Evolutionary conservation across 2,329 filamentous ascomycete species (phyloP), one percentile per base, ranked within the genome.

Genomic region (Scedosporium minutisporum): DNA sequence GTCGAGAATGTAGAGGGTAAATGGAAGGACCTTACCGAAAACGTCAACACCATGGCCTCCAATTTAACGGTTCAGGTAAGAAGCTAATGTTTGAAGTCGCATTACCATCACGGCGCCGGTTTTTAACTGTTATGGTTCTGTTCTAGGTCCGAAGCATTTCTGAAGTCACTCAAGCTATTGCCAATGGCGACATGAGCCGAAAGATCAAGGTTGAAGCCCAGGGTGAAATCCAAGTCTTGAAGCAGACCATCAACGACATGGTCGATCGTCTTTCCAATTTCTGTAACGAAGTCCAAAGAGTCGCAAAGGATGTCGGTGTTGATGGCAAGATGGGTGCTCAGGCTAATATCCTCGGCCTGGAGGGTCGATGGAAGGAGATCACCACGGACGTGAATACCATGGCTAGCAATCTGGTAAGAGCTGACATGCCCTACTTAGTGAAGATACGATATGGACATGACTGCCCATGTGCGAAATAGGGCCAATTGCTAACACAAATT

Each of bases 161-260:
- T 1, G 90, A 92, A 63, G 93, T 96, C 70, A 96, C 92, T 1
- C 92, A 96, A 74, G 92, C 93, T 67, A 96, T 96, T 75, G 93
- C 93, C 67, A 92, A 95, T 72, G 93, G 93, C 71, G 91, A 97
- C 76, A 91, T 97, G 85, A 96, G 90, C 75, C 90, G 93, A 74
- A 95, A 95, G 77, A 96, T 97, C 69, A 90, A 96, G 67, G 93
- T 97, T 6, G 89, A 96, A 69, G 93, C 93, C 62, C 92, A 93
- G 75, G 93, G 93, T 76, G 93, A 97, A 75, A 96, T 97, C 66
- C 84, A 95, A 66, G 88, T 96, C 2, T 78, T 97, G 61, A 97
- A 97, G 73, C 91, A 96, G 71, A 97, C 93, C 53, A 96, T 97
- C 78, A 97, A 97, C 74, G 93, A 97, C 86, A 97, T 97, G 93